Percentiles rank a stretch among this genome's conserved stretches.
phyloP scores from a whole-genome alignment of 2,329 filamentous ascomycete genomes.

The Cladophialophora chaetospira region DNA sequence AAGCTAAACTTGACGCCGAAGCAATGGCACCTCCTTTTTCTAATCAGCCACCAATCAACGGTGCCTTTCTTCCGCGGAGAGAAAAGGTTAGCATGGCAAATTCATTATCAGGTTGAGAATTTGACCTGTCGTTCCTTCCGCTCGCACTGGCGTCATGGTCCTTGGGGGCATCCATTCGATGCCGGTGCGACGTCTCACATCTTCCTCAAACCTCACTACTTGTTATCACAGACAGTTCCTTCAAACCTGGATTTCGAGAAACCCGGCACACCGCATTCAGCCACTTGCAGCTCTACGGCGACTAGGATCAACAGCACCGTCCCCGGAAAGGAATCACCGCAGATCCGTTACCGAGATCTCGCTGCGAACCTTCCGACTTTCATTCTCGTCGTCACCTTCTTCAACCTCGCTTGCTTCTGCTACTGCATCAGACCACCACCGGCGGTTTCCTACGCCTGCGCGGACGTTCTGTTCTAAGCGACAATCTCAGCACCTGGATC shows the following conservation, averaged over 20 bases:
- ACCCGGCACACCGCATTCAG: too few species aligned
- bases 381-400: constrained; percentile 5
- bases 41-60: neutral
- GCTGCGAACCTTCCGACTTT: constrained; percentile 2
- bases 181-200: constrained; percentile 16
- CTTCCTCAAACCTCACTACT: constrained; percentile 6
- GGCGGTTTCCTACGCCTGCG: neutral
- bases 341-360: constrained; percentile 21
- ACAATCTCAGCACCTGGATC: neutral
- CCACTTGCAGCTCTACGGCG: neutral
- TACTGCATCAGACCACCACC: constrained; percentile 7
- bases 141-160: constrained; percentile 2
- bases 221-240: neutral
- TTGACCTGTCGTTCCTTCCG: neutral
- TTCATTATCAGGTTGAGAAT: neutral
- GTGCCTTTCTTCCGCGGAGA: neutral
- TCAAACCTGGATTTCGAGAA: neutral
- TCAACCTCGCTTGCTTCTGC: constrained; percentile 3
- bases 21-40: too few species aligned
- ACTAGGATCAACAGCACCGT: neutral
- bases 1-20: neutral
- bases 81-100: neutral
- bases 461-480: neutral
- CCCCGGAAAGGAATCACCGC: constrained; percentile 1
- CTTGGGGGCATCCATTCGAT: constrained; percentile 5